phyloP scores from a whole-genome alignment of 2,329 filamentous ascomycete genomes.

The Chrysoporthe puriensis region DNA sequence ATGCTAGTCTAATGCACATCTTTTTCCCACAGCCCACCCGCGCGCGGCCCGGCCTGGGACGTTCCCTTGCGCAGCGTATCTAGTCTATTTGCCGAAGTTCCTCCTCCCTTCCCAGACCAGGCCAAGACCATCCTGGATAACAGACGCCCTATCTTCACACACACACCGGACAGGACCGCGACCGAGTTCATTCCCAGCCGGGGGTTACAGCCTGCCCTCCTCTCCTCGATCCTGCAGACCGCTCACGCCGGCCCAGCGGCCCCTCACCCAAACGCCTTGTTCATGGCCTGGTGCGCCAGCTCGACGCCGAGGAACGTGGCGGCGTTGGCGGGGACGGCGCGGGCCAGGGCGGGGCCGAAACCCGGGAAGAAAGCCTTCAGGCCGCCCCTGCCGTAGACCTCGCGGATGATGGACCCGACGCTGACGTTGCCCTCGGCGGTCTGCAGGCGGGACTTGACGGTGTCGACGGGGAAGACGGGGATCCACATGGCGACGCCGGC shows the following conservation, averaged over 20 bases:
- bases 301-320: constrained; percentile 91
- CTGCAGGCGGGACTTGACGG: constrained; percentile 92
- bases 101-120: background rate
- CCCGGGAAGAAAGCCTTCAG: constrained; percentile 95
- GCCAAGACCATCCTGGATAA: background rate
- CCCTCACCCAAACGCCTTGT: constrained; percentile 65
- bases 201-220: no score
- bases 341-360: constrained; percentile 87
- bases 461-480: constrained; percentile 96
- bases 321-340: constrained; percentile 94
- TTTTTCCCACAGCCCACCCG: background rate
- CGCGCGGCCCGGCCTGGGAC: background rate
- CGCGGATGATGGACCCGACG: constrained; percentile 76
- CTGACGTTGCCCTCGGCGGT: constrained; percentile 85
- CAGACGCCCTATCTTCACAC: no score
- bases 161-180: no score
- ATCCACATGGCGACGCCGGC: constrained; percentile 99
- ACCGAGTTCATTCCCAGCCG: background rate
- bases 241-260: background rate
- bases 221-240: background rate
- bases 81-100: background rate
- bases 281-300: constrained; percentile 81
- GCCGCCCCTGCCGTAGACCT: constrained; percentile 83
- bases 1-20: constrained; percentile 2
- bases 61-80: background rate